Evolutionary conservation across 768 basidiomycete species (phyloP), one percentile per base, ranked within the genome.

Genomic region (Termitomyces heimii): DNA sequence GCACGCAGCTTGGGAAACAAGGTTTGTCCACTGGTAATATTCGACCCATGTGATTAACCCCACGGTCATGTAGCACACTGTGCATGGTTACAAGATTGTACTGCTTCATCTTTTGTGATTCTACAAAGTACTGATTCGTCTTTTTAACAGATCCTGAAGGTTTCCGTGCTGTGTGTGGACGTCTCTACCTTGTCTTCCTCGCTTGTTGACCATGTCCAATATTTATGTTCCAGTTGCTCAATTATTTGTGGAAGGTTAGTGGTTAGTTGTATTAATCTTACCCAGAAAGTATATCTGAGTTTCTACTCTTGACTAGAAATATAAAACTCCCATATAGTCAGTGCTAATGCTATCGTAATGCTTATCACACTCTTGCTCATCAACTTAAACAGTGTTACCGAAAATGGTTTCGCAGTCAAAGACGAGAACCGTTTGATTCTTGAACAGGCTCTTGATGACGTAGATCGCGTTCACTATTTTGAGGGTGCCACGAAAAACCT

Each of bases 321-420:
- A 76, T 63, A 75, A 75, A 61, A 65, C 67, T n/a, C 75, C 75
- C 2, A 74, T 75, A 58, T 74, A 69, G 75, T 74, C 52, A 48
- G 71, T 63, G 18, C 20, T 43, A 48, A 71, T 63, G 18, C 20
- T 43, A 32, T 26, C 43, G 18, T 51, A 22, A 28, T 20, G 54
- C 29, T 31, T 18, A 18, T 22, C 16, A 28, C 10, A 34, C 26
- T 47, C 31, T 54, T 28, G 45, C 20, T 45, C 53, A 35, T 63
- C 51, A 35, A 55, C 2, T 42, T 43, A 47, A 32, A 50, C 28
- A 85, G 83, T 63, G 82, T 88, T n/a, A 88, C 85, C 2, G 85
- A 89, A 71, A 89, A 88, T 63, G 84, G 86, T 0, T 88, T 87
- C 64, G 79, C 85, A 12, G 82, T 88, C 52, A 86, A 85, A 66